These are phyloP conservation scores for Claviceps sp. DNA, from an alignment of 2,329 filamentous ascomycete species.

Conservation along the genomic window DNA sequence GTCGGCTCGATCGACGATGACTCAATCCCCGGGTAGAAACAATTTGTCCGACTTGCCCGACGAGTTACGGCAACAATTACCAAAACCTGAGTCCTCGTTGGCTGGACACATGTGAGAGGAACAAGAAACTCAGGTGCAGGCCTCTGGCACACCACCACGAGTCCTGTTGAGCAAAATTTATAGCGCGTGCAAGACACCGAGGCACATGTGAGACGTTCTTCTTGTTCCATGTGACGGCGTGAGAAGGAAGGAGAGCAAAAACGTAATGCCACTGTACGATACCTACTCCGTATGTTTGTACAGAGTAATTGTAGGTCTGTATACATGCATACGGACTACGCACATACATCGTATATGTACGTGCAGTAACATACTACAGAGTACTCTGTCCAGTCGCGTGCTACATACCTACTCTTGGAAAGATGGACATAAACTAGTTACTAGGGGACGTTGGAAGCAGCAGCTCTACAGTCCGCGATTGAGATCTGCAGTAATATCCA, in stretches of 20 bases:
- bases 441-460: background rate
- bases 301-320: too few species aligned
- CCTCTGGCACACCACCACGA: background rate
- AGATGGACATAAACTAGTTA: too few species aligned
- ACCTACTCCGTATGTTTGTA: background rate
- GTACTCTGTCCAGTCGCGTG: background rate
- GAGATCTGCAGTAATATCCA: background rate
- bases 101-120: too few species aligned
- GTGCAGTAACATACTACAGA: too few species aligned
- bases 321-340: too few species aligned
- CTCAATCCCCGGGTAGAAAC: too few species aligned
- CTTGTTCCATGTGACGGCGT: background rate
- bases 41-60: background rate
- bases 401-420: background rate
- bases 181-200: background rate
- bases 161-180: background rate
- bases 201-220: background rate
- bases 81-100: too few species aligned
- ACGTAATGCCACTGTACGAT: background rate
- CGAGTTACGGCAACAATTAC: background rate
- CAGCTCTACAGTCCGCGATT: background rate
- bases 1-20: too few species aligned
- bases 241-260: background rate
- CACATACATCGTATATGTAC: too few species aligned
- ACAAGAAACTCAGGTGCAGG: background rate